Conservation (phyloP, 2,329 filamentous ascomycete species). For the Aureobasidium sp. region DNA sequence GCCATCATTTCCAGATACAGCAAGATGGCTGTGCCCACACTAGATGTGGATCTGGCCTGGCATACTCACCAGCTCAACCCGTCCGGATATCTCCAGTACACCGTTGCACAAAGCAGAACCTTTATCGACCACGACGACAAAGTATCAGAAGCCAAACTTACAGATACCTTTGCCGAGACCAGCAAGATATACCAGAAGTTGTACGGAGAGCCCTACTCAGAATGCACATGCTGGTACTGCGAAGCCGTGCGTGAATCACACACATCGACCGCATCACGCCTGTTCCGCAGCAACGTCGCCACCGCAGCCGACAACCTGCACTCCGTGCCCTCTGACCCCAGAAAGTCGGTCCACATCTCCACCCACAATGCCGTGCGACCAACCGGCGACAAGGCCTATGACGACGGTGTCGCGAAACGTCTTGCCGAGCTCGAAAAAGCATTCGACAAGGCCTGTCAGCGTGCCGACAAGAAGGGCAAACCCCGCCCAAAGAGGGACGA, state of each 20-base stretch:
- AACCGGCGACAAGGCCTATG: constrained; percentile 21
- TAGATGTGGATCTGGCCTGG: constrained; percentile 69
- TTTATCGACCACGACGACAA: constrained; percentile 83
- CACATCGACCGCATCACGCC: constrained; percentile 37
- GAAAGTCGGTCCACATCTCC: constrained; percentile 60
- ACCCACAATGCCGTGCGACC: constrained; percentile 57
- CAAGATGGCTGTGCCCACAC: constrained; percentile 55
- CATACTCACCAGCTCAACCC: constrained; percentile 72
- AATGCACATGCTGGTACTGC: constrained; percentile 80
- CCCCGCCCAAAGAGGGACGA: constrained; percentile 28
- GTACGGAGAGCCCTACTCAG: constrained; percentile 60
- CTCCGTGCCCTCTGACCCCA: constrained; percentile 39
- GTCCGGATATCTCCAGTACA: constrained; percentile 52
- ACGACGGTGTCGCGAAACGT: constrained; percentile 17
- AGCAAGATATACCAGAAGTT: constrained; percentile 57
- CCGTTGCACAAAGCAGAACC: constrained; percentile 37
- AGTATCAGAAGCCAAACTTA: constrained; percentile 58
- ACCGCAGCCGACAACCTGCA: constrained; percentile 29
- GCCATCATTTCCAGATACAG: constrained; percentile 45
- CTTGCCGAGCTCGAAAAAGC: constrained; percentile 42
- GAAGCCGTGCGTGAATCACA: constrained; percentile 57
- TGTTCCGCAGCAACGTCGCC: constrained; percentile 37
- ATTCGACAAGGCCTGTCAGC: constrained; percentile 40
- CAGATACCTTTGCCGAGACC: constrained; percentile 62
- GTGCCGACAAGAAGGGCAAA: constrained; percentile 30